Conservation (phyloP, 768 basidiomycete genomes). For the Macrolepiota dolichaula region DNA sequence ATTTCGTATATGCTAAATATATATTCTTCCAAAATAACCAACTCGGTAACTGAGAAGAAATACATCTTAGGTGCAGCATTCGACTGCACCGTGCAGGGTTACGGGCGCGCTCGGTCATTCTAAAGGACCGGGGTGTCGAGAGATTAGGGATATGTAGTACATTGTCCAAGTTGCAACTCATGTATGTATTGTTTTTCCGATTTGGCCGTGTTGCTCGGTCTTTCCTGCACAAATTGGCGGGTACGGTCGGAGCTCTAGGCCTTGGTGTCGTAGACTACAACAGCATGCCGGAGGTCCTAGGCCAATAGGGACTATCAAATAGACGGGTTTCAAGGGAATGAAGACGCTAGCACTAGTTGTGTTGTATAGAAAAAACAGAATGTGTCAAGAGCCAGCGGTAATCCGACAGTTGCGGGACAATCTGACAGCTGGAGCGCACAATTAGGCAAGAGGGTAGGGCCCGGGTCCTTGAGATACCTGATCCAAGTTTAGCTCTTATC, state of each 20-base stretch:
- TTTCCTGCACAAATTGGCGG: neutral
- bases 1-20: neutral
- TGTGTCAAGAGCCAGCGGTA: neutral
- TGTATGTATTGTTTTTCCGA: neutral
- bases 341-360: neutral
- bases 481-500: neutral
- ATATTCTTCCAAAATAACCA: neutral
- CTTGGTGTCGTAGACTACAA: neutral
- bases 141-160: neutral
- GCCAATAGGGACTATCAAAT: neutral
- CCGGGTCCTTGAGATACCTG: conserved; percentile 1
- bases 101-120: neutral
- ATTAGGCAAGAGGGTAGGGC: neutral
- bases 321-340: neutral
- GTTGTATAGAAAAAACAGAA: neutral
- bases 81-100: neutral
- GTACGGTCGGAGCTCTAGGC: neutral
- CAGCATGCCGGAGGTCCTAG: neutral
- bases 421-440: neutral
- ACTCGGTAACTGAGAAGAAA: neutral
- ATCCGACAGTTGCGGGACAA: neutral
- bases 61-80: neutral
- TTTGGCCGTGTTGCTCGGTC: conserved; percentile 8
- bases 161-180: neutral
- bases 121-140: neutral